Conservation (phyloP, 1,284 basidiomycete genomes). For the Apiotrichum laibachii region DNA sequence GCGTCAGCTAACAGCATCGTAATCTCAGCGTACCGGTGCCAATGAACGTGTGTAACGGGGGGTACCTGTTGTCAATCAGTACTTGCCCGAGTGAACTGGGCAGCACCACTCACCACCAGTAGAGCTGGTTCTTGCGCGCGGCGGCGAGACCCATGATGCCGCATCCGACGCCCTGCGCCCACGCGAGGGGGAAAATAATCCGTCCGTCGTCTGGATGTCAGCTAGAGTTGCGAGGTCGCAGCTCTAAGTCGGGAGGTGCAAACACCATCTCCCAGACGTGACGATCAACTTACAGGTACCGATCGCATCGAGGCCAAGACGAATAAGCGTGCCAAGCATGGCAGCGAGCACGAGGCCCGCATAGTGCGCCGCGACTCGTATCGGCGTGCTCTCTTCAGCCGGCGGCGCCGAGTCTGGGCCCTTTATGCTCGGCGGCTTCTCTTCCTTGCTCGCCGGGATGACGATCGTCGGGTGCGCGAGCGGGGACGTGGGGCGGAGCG, state of each 20-base stretch:
- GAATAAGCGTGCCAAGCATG: constrained; percentile 72
- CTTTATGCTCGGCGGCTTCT: neutral
- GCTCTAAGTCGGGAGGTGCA: too few species aligned
- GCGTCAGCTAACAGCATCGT: neutral
- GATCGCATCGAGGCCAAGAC: constrained; percentile 70
- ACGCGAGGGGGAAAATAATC: constrained; percentile 78
- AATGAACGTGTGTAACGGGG: constrained; percentile 79
- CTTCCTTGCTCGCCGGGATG: neutral
- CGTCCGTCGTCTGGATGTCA: constrained; percentile 55
- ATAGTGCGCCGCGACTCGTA: constrained; percentile 40
- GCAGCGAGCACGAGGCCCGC: constrained; percentile 71
- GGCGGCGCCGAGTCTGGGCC: constrained; percentile 20
- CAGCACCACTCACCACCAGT: constrained; percentile 62
- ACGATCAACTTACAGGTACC: constrained; percentile 50
- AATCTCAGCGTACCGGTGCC: constrained; percentile 66
- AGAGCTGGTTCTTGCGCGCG: constrained; percentile 66
- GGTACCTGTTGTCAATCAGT: constrained; percentile 60
- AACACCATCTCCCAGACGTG: too few species aligned
- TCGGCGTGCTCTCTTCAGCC: constrained; percentile 22
- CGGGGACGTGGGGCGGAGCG: neutral
- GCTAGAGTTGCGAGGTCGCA: too few species aligned
- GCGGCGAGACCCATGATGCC: constrained; percentile 82
- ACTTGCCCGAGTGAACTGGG: neutral
- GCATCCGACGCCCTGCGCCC: constrained; percentile 85
- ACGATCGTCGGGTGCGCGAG: neutral